Conservation (phyloP, 1,284 basidiomycete species). For the Cyathus pygmaeus region DNA sequence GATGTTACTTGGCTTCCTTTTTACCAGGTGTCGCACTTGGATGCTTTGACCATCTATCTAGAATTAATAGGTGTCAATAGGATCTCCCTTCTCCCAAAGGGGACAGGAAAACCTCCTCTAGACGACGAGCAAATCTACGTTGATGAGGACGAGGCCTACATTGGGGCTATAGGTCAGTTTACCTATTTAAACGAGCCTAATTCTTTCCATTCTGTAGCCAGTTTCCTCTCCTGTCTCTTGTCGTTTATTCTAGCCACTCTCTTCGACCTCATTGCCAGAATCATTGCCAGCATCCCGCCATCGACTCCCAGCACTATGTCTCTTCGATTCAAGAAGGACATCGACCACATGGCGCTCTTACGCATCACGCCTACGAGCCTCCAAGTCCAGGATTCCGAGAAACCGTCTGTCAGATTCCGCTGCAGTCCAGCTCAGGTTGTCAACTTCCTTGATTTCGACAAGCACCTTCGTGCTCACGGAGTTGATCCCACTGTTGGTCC, state of each 20-base stretch:
- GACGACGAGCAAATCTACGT: neutral
- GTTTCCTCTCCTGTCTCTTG: neutral
- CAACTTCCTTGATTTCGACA: neutral
- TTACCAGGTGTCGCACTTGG: neutral
- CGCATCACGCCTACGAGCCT: neutral
- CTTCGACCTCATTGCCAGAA: neutral
- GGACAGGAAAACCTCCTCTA: neutral
- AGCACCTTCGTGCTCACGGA: neutral
- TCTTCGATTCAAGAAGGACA: no score
- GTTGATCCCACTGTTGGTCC: neutral
- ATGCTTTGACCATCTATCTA: neutral
- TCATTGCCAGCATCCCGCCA: no score
- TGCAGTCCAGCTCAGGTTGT: neutral
- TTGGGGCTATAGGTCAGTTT: neutral
- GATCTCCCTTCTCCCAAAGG: neutral
- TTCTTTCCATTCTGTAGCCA: neutral
- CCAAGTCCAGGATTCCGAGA: neutral
- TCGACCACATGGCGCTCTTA: no score
- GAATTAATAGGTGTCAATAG: neutral
- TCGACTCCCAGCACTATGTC: no score
- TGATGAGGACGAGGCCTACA: neutral
- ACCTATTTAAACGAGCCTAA: neutral
- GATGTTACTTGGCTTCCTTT: constrained; percentile 1
- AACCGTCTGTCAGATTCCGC: neutral
- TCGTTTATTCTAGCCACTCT: neutral